Evolutionary conservation across 2,329 filamentous ascomycete genomes (phyloP).

Genomic region (Alternaria gaisen): DNA sequence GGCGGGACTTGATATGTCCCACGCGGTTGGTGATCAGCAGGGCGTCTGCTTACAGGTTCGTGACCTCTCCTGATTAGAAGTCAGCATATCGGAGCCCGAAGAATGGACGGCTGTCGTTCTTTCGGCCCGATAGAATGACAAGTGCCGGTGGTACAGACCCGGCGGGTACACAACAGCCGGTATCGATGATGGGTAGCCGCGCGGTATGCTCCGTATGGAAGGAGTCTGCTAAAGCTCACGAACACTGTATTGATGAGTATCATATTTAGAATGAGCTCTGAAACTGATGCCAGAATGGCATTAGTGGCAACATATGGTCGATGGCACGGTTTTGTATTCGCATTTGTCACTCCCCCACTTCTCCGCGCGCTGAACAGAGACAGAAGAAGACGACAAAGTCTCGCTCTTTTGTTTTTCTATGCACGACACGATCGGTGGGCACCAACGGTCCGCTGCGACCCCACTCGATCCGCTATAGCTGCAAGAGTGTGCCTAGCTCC

Average conservation of each 20-base stretch:
- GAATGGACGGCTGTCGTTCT: background rate
- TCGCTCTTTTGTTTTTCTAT: background rate
- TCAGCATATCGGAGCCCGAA: background rate
- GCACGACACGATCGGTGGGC: background rate
- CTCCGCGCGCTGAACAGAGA: background rate
- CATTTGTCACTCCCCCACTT: background rate
- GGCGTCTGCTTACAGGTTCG: background rate
- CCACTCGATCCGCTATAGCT: background rate
- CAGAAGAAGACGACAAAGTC: background rate
- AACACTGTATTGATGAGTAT: background rate
- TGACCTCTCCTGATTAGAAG: background rate
- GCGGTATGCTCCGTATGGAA: background rate
- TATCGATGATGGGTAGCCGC: background rate
- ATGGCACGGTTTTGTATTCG: background rate
- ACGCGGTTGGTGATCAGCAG: slow-evolving; percentile 2
- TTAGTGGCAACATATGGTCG: background rate
- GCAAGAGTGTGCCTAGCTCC: background rate
- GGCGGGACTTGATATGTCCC: background rate
- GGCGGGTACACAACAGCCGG: background rate
- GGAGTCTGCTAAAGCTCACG: background rate
- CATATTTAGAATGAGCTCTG: background rate
- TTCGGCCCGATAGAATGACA: slow-evolving; percentile 4
- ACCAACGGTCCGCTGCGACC: background rate
- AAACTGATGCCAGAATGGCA: no score
- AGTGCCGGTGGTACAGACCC: background rate